phyloP scores from a whole-genome alignment of 1,139 yeast species.

The Pichia sp. region DNA sequence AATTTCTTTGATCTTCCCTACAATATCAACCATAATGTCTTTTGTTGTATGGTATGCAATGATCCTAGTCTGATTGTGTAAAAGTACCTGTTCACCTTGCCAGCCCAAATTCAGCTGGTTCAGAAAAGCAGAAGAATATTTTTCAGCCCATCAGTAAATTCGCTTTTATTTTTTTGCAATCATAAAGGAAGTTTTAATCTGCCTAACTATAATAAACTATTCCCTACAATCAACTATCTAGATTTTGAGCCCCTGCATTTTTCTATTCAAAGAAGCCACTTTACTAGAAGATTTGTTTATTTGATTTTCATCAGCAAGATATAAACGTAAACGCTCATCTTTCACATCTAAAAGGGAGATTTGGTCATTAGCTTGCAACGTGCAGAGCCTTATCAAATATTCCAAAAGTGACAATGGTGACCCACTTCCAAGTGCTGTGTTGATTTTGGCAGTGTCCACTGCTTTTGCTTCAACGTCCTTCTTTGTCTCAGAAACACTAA shows the following conservation, averaged over 20 bases:
- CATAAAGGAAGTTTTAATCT: too few relatives aligned
- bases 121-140: background rate
- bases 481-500: background rate
- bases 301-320: constrained; percentile 55
- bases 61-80: background rate
- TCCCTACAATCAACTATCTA: too few relatives aligned
- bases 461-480: background rate
- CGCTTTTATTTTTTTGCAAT: background rate
- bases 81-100: too few relatives aligned
- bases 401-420: constrained; percentile 53
- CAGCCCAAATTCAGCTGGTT: background rate
- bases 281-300: constrained; percentile 13
- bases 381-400: constrained; percentile 57
- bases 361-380: constrained; percentile 62
- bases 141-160: background rate
- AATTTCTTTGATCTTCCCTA: constrained; percentile 81
- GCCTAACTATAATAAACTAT: too few relatives aligned
- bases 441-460: background rate
- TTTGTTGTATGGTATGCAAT: too few relatives aligned
- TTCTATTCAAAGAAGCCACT: constrained; percentile 11
- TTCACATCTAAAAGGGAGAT: constrained; percentile 49
- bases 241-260: constrained; percentile 14
- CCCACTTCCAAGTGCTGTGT: background rate
- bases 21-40: constrained; percentile 30
- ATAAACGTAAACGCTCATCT: constrained; percentile 65